These are phyloP conservation scores for Saccharomyces kudriavzevii DNA, from an alignment of 805 yeast genomes.

Conservation along the genomic window DNA sequence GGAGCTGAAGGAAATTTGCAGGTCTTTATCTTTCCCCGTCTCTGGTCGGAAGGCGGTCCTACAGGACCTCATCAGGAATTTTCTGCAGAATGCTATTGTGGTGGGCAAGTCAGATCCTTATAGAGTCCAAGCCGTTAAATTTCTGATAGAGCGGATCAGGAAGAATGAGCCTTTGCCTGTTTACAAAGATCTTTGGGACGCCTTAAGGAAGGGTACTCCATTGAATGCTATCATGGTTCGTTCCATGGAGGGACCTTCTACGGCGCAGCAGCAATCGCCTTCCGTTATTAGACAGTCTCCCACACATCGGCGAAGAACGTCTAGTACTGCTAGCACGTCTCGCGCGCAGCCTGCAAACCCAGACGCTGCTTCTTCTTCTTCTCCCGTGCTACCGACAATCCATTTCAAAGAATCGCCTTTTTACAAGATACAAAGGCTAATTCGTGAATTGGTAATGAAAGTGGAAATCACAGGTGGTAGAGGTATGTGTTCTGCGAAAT, in stretches of 20 bases:
- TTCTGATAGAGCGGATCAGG: slow-evolving; percentile 35
- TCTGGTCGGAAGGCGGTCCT: slow-evolving; percentile 58
- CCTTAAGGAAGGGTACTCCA: slow-evolving; percentile 8
- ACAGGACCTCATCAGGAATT: slow-evolving; percentile 44
- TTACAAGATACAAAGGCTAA: slow-evolving; percentile 39
- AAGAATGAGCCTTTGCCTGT: slow-evolving; percentile 34
- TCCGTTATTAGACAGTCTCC: not conserved
- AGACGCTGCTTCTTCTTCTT: not conserved
- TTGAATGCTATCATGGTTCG: not conserved
- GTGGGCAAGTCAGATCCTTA: slow-evolving; percentile 35
- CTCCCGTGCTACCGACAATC: not conserved
- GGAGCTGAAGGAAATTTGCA: slow-evolving; percentile 46
- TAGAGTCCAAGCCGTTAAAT: slow-evolving; percentile 38
- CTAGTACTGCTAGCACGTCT: not conserved
- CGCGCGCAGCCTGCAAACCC: not conserved
- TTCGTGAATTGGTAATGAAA: slow-evolving; percentile 40
- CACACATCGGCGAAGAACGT: not conserved
- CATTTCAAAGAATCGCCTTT: slow-evolving; percentile 49
- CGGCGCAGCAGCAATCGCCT: not conserved
- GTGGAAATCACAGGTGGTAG: slow-evolving; percentile 33
- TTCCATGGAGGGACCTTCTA: not conserved
- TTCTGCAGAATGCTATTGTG: slow-evolving; percentile 36
- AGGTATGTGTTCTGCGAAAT: slow-evolving; percentile 37
- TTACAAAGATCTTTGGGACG: slow-evolving; percentile 28
- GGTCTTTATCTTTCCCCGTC: slow-evolving; percentile 40